Conservation (phyloP, 2,329 filamentous ascomycete genomes). For the Botrytis paeoniae region DNA sequence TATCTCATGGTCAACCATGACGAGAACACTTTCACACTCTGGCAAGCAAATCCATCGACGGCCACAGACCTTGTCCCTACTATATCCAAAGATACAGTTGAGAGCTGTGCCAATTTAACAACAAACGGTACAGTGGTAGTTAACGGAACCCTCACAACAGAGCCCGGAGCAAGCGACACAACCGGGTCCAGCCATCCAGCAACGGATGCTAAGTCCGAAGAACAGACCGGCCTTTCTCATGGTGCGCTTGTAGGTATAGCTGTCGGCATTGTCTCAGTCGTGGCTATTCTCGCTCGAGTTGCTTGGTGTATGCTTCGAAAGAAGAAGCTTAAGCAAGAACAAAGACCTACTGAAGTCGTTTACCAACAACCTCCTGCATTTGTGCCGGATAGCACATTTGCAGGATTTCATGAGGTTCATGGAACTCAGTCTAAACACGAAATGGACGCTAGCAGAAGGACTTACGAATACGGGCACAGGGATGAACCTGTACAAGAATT, state of each 20-base stretch:
- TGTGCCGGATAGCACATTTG: slow-evolving; percentile 8
- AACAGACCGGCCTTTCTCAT: neutral
- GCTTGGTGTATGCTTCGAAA: neutral
- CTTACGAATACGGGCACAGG: neutral
- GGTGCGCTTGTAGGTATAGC: neutral
- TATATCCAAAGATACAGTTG: neutral
- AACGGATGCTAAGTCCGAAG: neutral
- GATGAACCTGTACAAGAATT: slow-evolving; percentile 2
- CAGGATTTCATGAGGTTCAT: neutral
- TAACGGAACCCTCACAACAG: neutral
- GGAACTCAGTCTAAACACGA: slow-evolving; percentile 1
- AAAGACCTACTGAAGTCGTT: neutral
- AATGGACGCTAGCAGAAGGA: slow-evolving; percentile 1
- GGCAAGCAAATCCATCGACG: slow-evolving; percentile 4
- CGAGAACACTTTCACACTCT: neutral
- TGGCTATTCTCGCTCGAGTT: neutral
- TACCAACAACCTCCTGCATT: neutral
- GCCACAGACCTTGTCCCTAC: neutral
- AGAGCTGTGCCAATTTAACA: neutral
- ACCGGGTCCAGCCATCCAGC: neutral
- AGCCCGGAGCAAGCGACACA: neutral
- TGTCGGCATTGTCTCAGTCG: neutral
- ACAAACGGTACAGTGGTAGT: neutral
- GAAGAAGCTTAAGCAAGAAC: neutral
- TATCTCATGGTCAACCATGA: slow-evolving; percentile 17